phyloP scores from a whole-genome alignment of 1,284 basidiomycete species.

The Cryptococcus deneoformans region DNA sequence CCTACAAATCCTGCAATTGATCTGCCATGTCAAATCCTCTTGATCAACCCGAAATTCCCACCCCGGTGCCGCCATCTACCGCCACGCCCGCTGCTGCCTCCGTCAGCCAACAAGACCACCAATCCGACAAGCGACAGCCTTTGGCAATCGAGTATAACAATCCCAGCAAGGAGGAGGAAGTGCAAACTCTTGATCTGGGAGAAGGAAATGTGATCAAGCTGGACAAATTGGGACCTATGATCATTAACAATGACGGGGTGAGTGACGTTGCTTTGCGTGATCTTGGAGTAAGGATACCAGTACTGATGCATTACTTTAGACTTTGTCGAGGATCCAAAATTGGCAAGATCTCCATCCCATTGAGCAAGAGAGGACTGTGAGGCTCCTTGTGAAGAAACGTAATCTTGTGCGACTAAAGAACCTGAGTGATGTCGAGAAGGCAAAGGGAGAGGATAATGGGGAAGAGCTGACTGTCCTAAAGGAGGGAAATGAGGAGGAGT shows the following conservation, averaged over 20 bases:
- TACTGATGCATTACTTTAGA: slow-evolving; percentile 20
- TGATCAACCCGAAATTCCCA: slow-evolving; percentile 17
- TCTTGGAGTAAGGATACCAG: neutral
- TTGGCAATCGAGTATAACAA: slow-evolving; percentile 14
- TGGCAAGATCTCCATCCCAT: slow-evolving; percentile 44
- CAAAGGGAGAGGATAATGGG: slow-evolving; percentile 5
- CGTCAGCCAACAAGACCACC: neutral
- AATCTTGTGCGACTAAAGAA: slow-evolving; percentile 44
- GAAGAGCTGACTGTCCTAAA: slow-evolving; percentile 4
- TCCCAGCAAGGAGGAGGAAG: slow-evolving; percentile 12
- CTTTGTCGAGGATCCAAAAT: slow-evolving; percentile 47
- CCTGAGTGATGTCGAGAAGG: slow-evolving; percentile 23
- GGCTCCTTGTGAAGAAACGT: slow-evolving; percentile 49
- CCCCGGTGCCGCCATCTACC: slow-evolving; percentile 13
- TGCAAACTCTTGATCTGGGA: slow-evolving; percentile 33
- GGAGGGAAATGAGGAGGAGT: neutral
- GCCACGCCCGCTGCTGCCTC: slow-evolving; percentile 1
- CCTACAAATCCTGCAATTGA: too few relatives aligned
- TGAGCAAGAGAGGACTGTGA: slow-evolving; percentile 47
- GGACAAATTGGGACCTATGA: slow-evolving; percentile 47
- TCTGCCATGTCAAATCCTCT: slow-evolving; percentile 22
- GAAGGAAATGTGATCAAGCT: slow-evolving; percentile 43
- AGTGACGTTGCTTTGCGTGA: slow-evolving; percentile 12
- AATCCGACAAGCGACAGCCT: neutral
- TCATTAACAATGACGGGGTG: slow-evolving; percentile 49